Percentiles rank a stretch among this genome's conserved stretches.
Evolutionary conservation across 2,329 filamentous ascomycete species (phyloP).

Genomic region (Fusarium falciforme): DNA sequence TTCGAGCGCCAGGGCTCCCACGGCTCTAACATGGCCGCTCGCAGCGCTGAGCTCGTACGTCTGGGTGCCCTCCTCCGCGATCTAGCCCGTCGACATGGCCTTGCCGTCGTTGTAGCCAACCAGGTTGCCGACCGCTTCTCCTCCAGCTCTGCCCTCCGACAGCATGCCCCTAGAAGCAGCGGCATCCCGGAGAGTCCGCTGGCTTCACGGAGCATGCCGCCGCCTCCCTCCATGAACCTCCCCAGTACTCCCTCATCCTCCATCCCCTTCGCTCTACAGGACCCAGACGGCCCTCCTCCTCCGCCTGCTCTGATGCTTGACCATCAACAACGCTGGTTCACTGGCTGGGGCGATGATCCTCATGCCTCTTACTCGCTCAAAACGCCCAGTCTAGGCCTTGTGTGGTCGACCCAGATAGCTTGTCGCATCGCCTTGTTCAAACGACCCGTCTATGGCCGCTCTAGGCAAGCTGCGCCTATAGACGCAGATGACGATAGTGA

Average conservation of each 20-base stretch:
- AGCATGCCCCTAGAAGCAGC: conserved; percentile 37
- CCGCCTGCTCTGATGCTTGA: conserved; percentile 76
- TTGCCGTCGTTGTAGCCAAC: conserved; percentile 93
- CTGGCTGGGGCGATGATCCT: conserved; percentile 87
- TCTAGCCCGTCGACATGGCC: conserved; percentile 77
- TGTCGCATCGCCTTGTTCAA: conserved; percentile 86
- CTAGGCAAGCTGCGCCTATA: conserved; percentile 50
- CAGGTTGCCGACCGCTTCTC: conserved; percentile 92
- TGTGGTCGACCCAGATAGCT: conserved; percentile 91
- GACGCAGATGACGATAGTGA: conserved; percentile 54
- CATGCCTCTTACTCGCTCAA: conserved; percentile 67
- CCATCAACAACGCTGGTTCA: conserved; percentile 95
- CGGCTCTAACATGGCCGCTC: conserved; percentile 74
- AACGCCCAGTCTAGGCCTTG: conserved; percentile 86
- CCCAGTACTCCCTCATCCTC: conserved; percentile 55
- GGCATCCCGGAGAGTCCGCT: conserved; percentile 61
- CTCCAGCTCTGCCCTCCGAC: conserved; percentile 37
- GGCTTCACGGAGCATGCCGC: conserved; percentile 57
- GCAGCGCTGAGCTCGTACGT: conserved; percentile 80
- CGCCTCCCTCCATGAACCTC: conserved; percentile 44
- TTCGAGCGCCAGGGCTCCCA: conserved; percentile 71
- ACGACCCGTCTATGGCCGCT: conserved; percentile 64
- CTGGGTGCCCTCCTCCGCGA: conserved; percentile 81
- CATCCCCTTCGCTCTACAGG: conserved; percentile 47
- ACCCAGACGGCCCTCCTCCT: conserved; percentile 47